Conservation (phyloP, 2,329 filamentous ascomycete genomes). For the Phyllosticta capitalensis region DNA sequence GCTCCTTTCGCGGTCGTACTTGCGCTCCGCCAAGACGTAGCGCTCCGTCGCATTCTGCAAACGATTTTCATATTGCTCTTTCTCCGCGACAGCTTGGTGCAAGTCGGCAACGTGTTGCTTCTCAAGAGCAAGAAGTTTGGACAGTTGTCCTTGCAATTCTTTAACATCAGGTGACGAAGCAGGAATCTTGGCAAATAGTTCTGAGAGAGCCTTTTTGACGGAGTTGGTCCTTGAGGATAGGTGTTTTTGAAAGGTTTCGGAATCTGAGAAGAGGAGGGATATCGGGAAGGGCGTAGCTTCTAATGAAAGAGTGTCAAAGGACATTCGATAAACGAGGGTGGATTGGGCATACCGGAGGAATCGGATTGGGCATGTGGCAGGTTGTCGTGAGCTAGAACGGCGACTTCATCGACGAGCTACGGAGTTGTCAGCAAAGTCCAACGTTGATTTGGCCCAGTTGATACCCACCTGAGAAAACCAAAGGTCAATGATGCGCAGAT, state of each 20-base stretch:
- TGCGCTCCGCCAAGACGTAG: conserved; percentile 93
- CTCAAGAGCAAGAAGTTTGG: conserved; percentile 65
- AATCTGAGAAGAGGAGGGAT: conserved; percentile 46
- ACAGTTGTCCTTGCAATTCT: conserved; percentile 65
- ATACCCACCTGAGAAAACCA: conserved; percentile 84
- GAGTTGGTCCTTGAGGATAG: conserved; percentile 64
- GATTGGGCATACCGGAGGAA: conserved; percentile 7
- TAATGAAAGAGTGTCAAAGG: not conserved
- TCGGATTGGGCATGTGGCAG: conserved; percentile 10
- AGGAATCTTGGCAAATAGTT: conserved; percentile 49
- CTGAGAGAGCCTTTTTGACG: conserved; percentile 65
- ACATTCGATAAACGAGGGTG: not conserved
- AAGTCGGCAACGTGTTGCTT: conserved; percentile 72
- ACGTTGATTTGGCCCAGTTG: not conserved
- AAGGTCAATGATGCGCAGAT: conserved; percentile 77
- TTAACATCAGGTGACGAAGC: conserved; percentile 56
- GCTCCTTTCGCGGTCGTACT: conserved; percentile 81
- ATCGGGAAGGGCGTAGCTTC: conserved; percentile 36
- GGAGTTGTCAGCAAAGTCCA: conserved; percentile 17
- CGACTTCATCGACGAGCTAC: conserved; percentile 41
- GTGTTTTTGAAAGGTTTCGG: conserved; percentile 64
- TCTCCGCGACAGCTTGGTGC: conserved; percentile 66
- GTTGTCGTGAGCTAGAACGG: conserved; percentile 31
- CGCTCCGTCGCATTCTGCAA: conserved; percentile 80
- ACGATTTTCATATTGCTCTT: conserved; percentile 75